Conservation (phyloP, 257 asterid genomes). For the Salvia miltiorrhiza region DNA sequence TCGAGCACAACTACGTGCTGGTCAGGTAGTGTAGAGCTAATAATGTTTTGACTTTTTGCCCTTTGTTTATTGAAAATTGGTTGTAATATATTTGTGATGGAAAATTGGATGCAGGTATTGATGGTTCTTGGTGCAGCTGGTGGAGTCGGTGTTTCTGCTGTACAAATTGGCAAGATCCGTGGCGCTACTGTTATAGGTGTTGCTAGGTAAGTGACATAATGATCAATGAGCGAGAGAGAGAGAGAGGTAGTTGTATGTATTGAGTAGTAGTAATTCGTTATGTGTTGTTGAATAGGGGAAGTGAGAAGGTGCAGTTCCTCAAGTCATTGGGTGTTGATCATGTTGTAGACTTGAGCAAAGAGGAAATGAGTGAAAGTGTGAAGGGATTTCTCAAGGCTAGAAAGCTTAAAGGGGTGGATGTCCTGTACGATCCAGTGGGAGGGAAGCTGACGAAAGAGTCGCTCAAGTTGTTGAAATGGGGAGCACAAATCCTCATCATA, state of each 20-base stretch:
- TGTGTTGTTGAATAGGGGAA: conserved; percentile 47
- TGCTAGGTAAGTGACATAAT: conserved; percentile 61
- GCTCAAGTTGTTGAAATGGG: conserved; percentile 84
- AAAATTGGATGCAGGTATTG: conserved; percentile 52
- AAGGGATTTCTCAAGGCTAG: conserved; percentile 65
- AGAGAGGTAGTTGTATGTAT: too few species aligned
- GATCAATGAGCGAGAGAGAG: background rate
- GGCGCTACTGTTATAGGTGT: conserved; percentile 89
- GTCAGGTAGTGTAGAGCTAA: conserved; percentile 45
- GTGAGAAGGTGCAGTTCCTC: conserved; percentile 67
- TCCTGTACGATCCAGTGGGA: conserved; percentile 95
- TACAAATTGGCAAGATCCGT: conserved; percentile 84
- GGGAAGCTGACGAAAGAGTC: conserved; percentile 83
- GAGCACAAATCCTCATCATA: conserved; percentile 86
- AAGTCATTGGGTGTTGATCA: conserved; percentile 84
- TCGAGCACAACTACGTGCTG: conserved; percentile 67
- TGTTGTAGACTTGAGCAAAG: conserved; percentile 72
- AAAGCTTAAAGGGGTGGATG: conserved; percentile 90
- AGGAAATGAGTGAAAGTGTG: conserved; percentile 64
- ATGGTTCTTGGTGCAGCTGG: conserved; percentile 98
- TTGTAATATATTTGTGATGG: background rate
- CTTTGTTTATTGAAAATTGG: background rate
- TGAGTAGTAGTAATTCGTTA: background rate
- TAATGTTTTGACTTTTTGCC: background rate
- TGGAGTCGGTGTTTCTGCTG: conserved; percentile 96